Percentiles rank a stretch among this genome's conserved stretches.
Evolutionary conservation across 306 rosid species (phyloP).

Genomic region (Calophaca sinica): DNA sequence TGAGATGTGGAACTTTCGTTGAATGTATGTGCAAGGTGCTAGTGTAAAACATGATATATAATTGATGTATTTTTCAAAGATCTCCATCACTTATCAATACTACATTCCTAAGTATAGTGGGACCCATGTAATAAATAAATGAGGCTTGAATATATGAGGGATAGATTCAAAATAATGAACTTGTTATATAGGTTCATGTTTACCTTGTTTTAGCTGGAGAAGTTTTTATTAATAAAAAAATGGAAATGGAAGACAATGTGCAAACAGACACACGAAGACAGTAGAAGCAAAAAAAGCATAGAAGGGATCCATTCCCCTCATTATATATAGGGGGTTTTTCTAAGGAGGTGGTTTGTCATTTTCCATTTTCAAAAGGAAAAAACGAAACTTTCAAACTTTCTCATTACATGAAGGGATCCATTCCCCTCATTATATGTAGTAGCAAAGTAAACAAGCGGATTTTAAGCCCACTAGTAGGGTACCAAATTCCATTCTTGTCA

Average conservation of each 20-base stretch:
- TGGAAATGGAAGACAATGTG: too few species aligned
- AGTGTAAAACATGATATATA: constrained; percentile 34
- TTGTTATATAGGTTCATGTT: too few species aligned
- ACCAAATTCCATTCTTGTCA: neutral
- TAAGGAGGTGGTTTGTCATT: too few species aligned
- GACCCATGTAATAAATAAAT: too few species aligned
- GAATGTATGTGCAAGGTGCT: constrained; percentile 42
- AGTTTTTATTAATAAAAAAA: neutral
- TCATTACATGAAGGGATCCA: neutral
- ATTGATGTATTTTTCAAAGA: constrained; percentile 40
- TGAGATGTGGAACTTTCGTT: constrained; percentile 40
- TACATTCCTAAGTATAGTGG: neutral
- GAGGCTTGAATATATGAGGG: neutral
- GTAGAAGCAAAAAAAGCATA: neutral
- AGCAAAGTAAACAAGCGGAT: neutral
- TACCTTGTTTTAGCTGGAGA: too few species aligned
- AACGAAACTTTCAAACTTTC: neutral
- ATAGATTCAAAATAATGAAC: too few species aligned
- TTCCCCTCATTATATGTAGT: neutral
- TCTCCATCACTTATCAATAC: constrained; percentile 33
- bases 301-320: too few species aligned
- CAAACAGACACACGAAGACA: too few species aligned
- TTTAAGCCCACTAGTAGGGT: neutral
- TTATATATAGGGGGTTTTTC: too few species aligned
- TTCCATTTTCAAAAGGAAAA: neutral